phyloP scores from a whole-genome alignment of 768 basidiomycete genomes.

The Kwoniella mangroviensis region DNA sequence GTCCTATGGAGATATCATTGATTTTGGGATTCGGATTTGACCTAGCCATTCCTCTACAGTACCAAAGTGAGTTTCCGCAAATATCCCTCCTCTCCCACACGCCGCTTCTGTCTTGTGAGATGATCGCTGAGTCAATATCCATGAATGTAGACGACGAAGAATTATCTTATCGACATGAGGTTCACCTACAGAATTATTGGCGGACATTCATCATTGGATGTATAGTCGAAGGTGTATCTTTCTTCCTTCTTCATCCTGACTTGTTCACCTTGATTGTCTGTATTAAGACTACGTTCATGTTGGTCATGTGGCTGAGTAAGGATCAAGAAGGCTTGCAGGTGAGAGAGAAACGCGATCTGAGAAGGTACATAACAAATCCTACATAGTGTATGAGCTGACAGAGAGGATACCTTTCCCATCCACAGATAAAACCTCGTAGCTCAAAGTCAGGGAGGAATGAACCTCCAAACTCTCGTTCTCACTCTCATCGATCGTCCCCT shows the following conservation, averaged over 20 bases:
- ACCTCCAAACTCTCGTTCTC: not conserved
- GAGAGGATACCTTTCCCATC: not conserved
- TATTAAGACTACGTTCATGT: conserved; percentile 35
- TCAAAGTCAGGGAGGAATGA: not conserved
- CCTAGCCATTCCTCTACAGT: conserved; percentile 26
- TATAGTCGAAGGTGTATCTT: conserved; percentile 27
- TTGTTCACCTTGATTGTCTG: conserved; percentile 47
- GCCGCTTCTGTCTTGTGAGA: too few species aligned
- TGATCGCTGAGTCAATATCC: too few species aligned
- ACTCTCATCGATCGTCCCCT: not conserved
- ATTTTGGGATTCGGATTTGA: conserved; percentile 29
- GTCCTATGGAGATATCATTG: conserved; percentile 24
- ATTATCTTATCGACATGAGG: conserved; percentile 9
- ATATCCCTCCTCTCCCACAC: too few species aligned
- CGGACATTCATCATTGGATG: conserved; percentile 32
- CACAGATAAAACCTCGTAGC: not conserved
- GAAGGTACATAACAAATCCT: not conserved
- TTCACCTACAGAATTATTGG: conserved; percentile 42
- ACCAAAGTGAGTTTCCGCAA: conserved; percentile 30
- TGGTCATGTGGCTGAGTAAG: conserved; percentile 15
- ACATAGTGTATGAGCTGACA: too few species aligned
- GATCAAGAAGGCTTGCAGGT: conserved; percentile 19
- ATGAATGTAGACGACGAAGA: not conserved
- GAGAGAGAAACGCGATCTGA: not conserved
- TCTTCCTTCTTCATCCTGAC: conserved; percentile 43